Evolutionary conservation across 148 eudicot genomes (phyloP).

Genomic region (Rhododendron griersonianum): DNA sequence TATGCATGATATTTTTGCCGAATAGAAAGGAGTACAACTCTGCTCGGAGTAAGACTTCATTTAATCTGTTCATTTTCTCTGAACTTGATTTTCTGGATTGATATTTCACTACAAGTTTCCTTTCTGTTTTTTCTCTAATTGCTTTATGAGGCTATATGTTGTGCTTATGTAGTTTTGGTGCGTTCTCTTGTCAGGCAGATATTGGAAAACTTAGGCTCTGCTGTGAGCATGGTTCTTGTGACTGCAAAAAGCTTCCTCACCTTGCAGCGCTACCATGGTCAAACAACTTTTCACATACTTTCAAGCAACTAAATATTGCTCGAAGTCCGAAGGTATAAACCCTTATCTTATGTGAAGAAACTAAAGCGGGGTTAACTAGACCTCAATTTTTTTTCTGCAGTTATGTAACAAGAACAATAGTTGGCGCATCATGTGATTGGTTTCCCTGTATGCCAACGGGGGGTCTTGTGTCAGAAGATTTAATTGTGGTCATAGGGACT

Average conservation of each 20-base stretch:
- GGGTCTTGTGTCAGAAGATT: not conserved
- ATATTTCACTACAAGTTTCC: not conserved
- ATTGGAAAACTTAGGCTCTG: slow-evolving; percentile 51
- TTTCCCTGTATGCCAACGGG: not conserved
- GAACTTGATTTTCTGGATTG: not conserved
- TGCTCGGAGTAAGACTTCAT: not conserved
- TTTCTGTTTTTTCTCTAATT: not conserved
- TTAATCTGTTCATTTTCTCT: not conserved
- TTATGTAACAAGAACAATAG: not conserved
- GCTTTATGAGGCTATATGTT: not conserved
- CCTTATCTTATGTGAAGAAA: not conserved
- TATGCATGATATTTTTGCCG: not conserved
- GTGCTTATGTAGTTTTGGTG: slow-evolving; percentile 6
- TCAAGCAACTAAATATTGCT: slow-evolving; percentile 64
- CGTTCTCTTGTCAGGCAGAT: slow-evolving; percentile 46
- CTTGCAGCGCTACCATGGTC: slow-evolving; percentile 72
- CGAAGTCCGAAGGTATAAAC: slow-evolving; percentile 67
- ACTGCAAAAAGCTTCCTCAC: slow-evolving; percentile 55
- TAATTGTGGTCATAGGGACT: not conserved
- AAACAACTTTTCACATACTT: slow-evolving; percentile 60
- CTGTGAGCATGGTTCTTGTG: slow-evolving; percentile 57
- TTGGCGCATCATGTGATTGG: not conserved
- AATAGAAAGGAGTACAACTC: not conserved
- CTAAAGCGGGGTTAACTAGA: not conserved
- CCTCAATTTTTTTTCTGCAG: too few species aligned